Base-by-base conservation (phyloP, 1,284 basidiomycete genomes). In the Tilletia horrida region DNA sequence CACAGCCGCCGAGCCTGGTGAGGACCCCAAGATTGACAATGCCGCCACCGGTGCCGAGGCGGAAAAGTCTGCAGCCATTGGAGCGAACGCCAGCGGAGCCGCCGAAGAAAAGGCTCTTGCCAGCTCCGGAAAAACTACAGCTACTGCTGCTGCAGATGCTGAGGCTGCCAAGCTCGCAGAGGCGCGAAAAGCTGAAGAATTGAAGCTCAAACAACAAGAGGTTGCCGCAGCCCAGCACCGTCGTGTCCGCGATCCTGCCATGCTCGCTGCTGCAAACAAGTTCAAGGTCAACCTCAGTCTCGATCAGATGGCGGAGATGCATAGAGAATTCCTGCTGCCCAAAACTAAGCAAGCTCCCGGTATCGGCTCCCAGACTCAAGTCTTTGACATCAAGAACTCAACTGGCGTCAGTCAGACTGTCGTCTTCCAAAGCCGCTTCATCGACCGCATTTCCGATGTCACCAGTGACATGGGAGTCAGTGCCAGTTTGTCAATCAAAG, bases 371-470 rank as follows among this genome's bases (percentile, higher is more conserved):
- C 3, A 40, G 11, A 23, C 42, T 3, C 31, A 42, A 25, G 25
- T 63, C n/a, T 63, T 63, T 23, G 21, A 63, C 40, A 63, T 63
- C 29, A 13, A 63, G 40, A 63, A 48, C 62, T 63, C 62, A 4
- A 63, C 31, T 11, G 62, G 62, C 23, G 62, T 63, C n/a, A 63
- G 62, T 42, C 62, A 63, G 42, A 63, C 62, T 3, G 62, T 63
- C 2, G 44, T 63, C 21, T 63, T 4, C 62, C 42, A 21, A 7
- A 44, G 31, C n/a, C 31, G 43, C 16, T 63, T 63, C n/a, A 43
- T 63, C 62, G 42, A 63, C 62, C 44, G 23, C 8, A 35, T 63
- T 18, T 42, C 31, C 3, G 62, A 63, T 18, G 44, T 63, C 62
- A 63, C 42, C 2, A 18, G 9, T 16, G 62, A 63, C 18, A 14